phyloP scores from a whole-genome alignment of 139 green algal species.

The Bryopsis sp. region DNA sequence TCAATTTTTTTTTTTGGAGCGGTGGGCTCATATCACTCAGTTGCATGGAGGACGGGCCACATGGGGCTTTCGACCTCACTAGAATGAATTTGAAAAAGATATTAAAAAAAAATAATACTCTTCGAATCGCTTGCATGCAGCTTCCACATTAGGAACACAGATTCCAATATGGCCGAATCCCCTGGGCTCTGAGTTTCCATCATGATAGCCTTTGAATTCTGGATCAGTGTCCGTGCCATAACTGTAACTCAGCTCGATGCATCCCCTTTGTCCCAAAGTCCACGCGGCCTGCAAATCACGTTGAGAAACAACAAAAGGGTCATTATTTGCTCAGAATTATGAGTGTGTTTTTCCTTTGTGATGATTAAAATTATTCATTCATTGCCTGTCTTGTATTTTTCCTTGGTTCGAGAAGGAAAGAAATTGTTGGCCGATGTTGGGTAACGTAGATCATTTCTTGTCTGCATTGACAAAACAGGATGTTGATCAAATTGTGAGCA shows the following conservation, averaged over 20 bases:
- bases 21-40: no score
- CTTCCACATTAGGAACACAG: conserved; percentile 71
- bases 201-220: conserved; percentile 71
- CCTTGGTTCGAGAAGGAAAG: no score
- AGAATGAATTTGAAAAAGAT: not conserved
- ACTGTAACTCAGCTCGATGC: conserved; percentile 83
- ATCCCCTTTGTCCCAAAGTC: conserved; percentile 21
- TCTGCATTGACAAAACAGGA: no score
- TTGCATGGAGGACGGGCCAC: not conserved
- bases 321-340: no score
- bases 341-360: no score
- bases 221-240: conserved; percentile 73
- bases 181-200: conserved; percentile 67
- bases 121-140: conserved; percentile 76
- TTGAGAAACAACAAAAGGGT: not conserved
- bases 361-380: no score
- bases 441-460: no score
- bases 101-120: conserved; percentile 30
- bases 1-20: no score
- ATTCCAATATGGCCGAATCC: conserved; percentile 91
- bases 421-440: no score
- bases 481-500: no score
- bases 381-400: no score
- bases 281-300: conserved; percentile 11
- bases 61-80: no score